Conservation (phyloP, 768 basidiomycete species). For the Pisolithus microcarpus region DNA sequence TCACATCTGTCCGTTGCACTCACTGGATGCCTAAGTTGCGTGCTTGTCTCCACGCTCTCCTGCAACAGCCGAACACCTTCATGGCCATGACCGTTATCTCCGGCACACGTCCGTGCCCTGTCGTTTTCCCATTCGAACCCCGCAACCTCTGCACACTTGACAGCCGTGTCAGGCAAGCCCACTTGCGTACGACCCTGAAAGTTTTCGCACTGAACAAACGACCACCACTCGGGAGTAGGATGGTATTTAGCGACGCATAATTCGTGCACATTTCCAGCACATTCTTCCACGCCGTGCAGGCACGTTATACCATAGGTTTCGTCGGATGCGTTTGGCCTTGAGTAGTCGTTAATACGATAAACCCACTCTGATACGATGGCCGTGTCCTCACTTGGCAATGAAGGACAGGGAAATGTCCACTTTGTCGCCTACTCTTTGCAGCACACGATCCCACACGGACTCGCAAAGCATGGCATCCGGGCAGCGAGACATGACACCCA, state of each 20-base stretch:
- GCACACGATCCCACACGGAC: constrained; percentile 62
- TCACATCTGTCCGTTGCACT: constrained; percentile 11
- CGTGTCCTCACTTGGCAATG: constrained; percentile 56
- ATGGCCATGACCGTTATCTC: constrained; percentile 47
- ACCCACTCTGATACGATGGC: constrained; percentile 1
- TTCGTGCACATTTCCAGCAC: constrained; percentile 84
- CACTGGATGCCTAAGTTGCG: constrained; percentile 55
- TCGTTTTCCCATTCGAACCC: constrained; percentile 65
- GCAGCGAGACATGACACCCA: constrained; percentile 66
- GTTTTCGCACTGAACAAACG: constrained; percentile 78
- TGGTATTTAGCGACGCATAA: constrained; percentile 68
- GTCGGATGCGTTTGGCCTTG: constrained; percentile 57
- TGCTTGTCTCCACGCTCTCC: constrained; percentile 43
- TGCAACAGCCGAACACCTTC: constrained; percentile 63
- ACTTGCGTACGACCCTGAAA: constrained; percentile 52
- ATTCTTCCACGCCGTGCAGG: constrained; percentile 75
- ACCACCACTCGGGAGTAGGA: constrained; percentile 62
- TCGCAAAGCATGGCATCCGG: constrained; percentile 85
- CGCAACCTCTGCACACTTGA: constrained; percentile 56
- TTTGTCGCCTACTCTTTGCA: constrained; percentile 54
- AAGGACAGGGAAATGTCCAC: constrained; percentile 66
- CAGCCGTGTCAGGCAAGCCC: constrained; percentile 57
- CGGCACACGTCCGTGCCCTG: constrained; percentile 50
- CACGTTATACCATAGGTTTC: constrained; percentile 74
- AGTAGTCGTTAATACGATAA: constrained; percentile 7